These are phyloP conservation scores for Neurospora sp. DNA, from an alignment of 495 filamentous ascomycete genomes.

Conservation along the genomic window DNA sequence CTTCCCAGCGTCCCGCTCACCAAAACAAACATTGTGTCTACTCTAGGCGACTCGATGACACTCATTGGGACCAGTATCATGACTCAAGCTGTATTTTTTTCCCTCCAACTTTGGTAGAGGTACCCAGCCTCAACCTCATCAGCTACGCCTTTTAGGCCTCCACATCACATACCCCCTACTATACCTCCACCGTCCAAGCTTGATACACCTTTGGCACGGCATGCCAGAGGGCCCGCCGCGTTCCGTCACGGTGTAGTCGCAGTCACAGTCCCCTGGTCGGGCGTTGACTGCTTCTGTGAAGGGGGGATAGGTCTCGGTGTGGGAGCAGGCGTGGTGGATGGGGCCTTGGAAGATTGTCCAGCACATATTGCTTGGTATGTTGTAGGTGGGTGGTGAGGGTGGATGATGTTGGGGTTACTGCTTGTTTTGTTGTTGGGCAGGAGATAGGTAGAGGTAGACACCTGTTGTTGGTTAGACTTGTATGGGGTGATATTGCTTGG, in stretches of 20 bases:
- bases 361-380: neutral
- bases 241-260: neutral
- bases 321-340: neutral
- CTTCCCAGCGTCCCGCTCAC: neutral
- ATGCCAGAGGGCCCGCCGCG: neutral
- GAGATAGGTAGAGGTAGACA: neutral
- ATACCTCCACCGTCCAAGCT: neutral
- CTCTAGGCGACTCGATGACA: neutral
- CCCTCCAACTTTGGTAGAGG: too few relatives aligned
- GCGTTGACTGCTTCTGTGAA: neutral
- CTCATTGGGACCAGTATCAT: too few relatives aligned
- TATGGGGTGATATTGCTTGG: too few relatives aligned
- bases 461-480: neutral
- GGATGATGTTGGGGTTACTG: neutral
- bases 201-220: neutral
- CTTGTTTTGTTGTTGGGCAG: neutral
- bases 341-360: neutral
- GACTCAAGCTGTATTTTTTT: too few relatives aligned
- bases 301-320: neutral
- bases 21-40: neutral
- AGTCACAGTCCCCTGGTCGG: neutral
- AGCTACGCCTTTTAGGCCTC: neutral
- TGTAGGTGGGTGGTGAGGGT: neutral
- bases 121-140: neutral
- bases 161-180: neutral